Evolutionary conservation across 805 yeast genomes (phyloP).

Genomic region (Monosporozyma yasuniensis): DNA sequence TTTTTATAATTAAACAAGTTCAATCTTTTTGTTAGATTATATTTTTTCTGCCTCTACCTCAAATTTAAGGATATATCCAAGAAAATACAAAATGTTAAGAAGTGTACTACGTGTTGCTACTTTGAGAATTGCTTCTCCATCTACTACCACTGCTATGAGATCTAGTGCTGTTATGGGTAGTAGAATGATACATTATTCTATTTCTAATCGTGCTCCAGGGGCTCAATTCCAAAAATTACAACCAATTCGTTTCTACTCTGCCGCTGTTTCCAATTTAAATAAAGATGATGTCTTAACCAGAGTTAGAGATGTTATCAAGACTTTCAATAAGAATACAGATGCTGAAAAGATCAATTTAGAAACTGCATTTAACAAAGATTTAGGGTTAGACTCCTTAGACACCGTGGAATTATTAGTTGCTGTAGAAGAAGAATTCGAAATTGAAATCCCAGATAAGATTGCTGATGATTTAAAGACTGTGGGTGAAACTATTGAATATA

Average conservation of each 20-base stretch:
- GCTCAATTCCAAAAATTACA: not conserved
- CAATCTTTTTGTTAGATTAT: not conserved
- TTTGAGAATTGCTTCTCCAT: constrained; percentile 25
- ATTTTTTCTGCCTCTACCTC: not conserved
- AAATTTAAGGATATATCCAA: not conserved
- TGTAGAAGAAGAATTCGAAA: constrained; percentile 84
- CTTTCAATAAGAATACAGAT: constrained; percentile 52
- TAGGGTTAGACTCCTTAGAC: constrained; percentile 76
- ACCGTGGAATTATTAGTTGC: constrained; percentile 94
- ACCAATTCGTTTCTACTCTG: constrained; percentile 40
- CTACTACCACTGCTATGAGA: constrained; percentile 17
- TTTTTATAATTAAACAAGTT: not conserved
- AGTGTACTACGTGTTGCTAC: constrained; percentile 34
- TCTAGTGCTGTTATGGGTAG: not conserved
- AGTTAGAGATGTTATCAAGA: constrained; percentile 67
- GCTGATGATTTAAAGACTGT: constrained; percentile 92
- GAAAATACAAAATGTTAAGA: constrained; percentile 39
- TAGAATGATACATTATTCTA: not conserved
- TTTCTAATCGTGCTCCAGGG: not conserved
- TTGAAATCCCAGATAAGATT: constrained; percentile 80
- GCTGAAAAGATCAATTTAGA: constrained; percentile 32
- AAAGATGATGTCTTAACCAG: constrained; percentile 76
- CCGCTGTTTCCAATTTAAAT: constrained; percentile 41
- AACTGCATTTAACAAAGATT: constrained; percentile 45
- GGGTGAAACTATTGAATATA: constrained; percentile 85